Evolutionary conservation across 208 protist genomes (phyloP).

Genomic region (Trypanosoma mega): DNA sequence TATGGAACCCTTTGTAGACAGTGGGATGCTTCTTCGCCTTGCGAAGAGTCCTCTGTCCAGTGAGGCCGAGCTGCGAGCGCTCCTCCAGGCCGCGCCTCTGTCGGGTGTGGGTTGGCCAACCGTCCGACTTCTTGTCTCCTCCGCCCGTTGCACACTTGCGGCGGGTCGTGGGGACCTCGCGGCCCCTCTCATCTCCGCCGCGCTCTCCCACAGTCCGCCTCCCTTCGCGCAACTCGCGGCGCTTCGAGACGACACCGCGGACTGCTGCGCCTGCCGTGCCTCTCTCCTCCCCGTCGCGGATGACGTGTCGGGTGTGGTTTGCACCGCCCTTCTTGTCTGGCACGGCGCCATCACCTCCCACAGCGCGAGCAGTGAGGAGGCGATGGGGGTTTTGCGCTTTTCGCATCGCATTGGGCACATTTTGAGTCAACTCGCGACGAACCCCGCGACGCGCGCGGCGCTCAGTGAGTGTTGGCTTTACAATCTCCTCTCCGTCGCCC

Average conservation of each 20-base stretch:
- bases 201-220: constrained; percentile 8
- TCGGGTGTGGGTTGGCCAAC: constrained; percentile 12
- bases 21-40: constrained; percentile 15
- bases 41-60: constrained; percentile 9
- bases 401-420: constrained; percentile 18
- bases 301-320: constrained; percentile 10
- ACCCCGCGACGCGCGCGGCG: background rate
- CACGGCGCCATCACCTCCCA: constrained; percentile 16
- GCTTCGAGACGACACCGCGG: constrained; percentile 4
- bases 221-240: constrained; percentile 16
- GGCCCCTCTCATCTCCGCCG: constrained; percentile 14
- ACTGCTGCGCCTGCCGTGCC: no score
- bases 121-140: constrained; percentile 10
- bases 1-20: constrained; percentile 1
- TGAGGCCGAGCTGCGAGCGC: constrained; percentile 21
- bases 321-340: constrained; percentile 25
- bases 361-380: background rate
- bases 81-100: constrained; percentile 10
- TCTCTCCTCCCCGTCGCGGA: background rate
- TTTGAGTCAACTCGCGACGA: background rate
- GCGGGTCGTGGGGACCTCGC: constrained; percentile 24
- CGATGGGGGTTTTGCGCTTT: constrained; percentile 25
- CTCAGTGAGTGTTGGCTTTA: constrained; percentile 26
- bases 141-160: constrained; percentile 23
- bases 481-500: constrained; percentile 23